phyloP scores from a whole-genome alignment of 139 green algal genomes.

The Volvox reticuliferus region DNA sequence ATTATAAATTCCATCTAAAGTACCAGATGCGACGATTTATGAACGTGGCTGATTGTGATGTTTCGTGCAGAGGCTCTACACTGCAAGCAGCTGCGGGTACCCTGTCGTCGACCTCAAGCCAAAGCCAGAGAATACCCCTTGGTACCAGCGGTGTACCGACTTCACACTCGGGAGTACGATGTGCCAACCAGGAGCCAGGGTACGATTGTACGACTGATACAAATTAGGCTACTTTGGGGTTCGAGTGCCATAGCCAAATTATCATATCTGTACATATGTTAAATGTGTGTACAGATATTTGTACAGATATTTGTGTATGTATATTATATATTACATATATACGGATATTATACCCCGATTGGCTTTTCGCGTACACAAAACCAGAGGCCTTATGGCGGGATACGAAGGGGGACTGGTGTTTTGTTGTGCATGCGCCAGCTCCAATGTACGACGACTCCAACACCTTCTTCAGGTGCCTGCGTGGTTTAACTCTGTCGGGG shows the following conservation, averaged over 20 bases:
- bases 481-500: neutral
- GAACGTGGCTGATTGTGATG: neutral
- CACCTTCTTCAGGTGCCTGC: neutral
- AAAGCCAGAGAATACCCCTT: neutral
- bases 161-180: neutral
- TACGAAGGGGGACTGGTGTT: too few relatives aligned
- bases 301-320: too few relatives aligned
- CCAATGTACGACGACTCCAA: too few relatives aligned
- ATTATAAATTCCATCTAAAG: too few relatives aligned
- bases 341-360: too few relatives aligned
- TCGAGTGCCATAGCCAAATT: too few relatives aligned
- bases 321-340: too few relatives aligned
- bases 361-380: too few relatives aligned
- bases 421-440: too few relatives aligned
- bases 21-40: neutral
- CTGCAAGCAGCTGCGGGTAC: conserved; percentile 4
- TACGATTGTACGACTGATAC: neutral
- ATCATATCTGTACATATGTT: too few relatives aligned
- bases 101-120: neutral
- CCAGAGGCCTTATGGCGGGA: too few relatives aligned
- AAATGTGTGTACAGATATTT: too few relatives aligned
- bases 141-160: conserved; percentile 11
- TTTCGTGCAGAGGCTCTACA: conserved; percentile 20
- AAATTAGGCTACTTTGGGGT: neutral
- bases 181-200: neutral